A percentile compares a stretch with the other conserved stretches of the same genome.
Conservation (phyloP, 164 flowering plant genomes). For the Warburgia ugandensis region DNA sequence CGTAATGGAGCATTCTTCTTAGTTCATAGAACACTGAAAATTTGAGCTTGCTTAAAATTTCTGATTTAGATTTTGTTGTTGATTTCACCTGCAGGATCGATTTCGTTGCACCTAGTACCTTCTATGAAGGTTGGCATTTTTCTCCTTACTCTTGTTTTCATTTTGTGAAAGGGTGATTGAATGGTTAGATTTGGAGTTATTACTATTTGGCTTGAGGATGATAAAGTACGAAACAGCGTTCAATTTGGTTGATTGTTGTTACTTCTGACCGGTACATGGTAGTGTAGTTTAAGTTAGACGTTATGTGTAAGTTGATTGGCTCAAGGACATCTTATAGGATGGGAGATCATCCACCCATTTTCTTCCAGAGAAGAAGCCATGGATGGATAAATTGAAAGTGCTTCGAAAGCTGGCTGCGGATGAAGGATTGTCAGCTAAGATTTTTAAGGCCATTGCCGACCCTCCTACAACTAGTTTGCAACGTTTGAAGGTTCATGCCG, state of each 20-base stretch:
- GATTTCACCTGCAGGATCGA: constrained; percentile 52
- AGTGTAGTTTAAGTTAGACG: not conserved
- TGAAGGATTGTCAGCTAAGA: constrained; percentile 45
- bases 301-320: constrained; percentile 4
- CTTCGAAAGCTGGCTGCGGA: constrained; percentile 53
- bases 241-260: too few relatives aligned
- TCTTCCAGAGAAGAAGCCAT: constrained; percentile 65
- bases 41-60: not conserved
- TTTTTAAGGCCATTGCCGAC: constrained; percentile 95
- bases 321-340: constrained; percentile 10
- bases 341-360: constrained; percentile 11
- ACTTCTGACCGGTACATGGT: not conserved
- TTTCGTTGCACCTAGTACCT: constrained; percentile 83
- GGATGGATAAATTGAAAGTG: constrained; percentile 86
- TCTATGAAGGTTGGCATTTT: constrained; percentile 53
- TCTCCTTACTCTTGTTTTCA: not conserved
- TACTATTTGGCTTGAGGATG: too few relatives aligned
- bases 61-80: not conserved
- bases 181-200: too few relatives aligned
- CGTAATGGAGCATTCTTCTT: not conserved
- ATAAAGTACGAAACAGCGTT: too few relatives aligned
- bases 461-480: constrained; percentile 98
- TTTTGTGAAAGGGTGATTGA: not conserved
- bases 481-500: constrained; percentile 68
- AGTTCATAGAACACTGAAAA: not conserved